A percentile compares a stretch with the other conserved stretches of the same genome.
phyloP scores from a whole-genome alignment of 2,329 filamentous ascomycete species.

The Talaromyces sp. region DNA sequence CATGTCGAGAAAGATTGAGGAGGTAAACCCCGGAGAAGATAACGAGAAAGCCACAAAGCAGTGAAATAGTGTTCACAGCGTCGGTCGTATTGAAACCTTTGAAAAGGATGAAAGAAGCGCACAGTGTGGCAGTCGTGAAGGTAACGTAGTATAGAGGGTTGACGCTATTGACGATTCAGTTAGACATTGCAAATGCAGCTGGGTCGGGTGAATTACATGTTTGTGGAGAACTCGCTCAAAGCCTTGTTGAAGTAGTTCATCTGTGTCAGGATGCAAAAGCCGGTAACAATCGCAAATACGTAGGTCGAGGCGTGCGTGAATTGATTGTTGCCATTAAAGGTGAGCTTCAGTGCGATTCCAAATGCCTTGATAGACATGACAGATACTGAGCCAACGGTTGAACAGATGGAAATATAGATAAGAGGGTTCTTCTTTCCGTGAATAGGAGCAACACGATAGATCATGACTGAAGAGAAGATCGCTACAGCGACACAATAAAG shows the following conservation, averaged over 20 bases:
- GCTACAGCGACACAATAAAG: slow-evolving; percentile 77
- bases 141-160: slow-evolving; percentile 97
- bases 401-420: slow-evolving; percentile 96
- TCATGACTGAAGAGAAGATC: slow-evolving; percentile 87
- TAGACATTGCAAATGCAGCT: not conserved
- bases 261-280: slow-evolving; percentile 92
- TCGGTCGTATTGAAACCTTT: slow-evolving; percentile 94
- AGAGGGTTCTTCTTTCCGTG: slow-evolving; percentile 95
- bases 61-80: slow-evolving; percentile 83
- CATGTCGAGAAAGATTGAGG: slow-evolving; percentile 87
- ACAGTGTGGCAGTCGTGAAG: slow-evolving; percentile 90
- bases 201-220: slow-evolving; percentile 65
- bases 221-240: slow-evolving; percentile 91
- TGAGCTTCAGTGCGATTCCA: slow-evolving; percentile 94
- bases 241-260: slow-evolving; percentile 99
- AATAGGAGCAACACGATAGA: slow-evolving; percentile 84
- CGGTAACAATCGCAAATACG: slow-evolving; percentile 90
- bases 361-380: slow-evolving; percentile 99
- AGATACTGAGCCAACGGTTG: slow-evolving; percentile 91
- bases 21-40: slow-evolving; percentile 96
- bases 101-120: slow-evolving; percentile 94
- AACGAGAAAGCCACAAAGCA: slow-evolving; percentile 87
- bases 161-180: slow-evolving; percentile 55
- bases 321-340: slow-evolving; percentile 88
- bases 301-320: slow-evolving; percentile 94